These are phyloP conservation scores for Anisodus tanguticus DNA, from an alignment of 257 asterid species.

Conservation along the genomic window DNA sequence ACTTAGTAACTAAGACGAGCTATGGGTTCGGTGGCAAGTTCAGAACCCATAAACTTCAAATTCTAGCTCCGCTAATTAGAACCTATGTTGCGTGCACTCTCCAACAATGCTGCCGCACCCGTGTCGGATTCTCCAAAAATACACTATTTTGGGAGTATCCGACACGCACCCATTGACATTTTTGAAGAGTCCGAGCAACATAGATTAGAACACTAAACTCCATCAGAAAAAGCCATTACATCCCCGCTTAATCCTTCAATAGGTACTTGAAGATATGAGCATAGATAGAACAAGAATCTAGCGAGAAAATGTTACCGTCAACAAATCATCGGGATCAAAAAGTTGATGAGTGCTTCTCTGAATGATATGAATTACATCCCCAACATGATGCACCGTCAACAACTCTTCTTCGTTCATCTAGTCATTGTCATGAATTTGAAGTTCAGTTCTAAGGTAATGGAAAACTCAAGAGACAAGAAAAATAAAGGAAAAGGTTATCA, in stretches of 20 bases:
- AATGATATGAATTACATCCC: slow-evolving; percentile 86
- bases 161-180: too few relatives aligned
- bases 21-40: neutral
- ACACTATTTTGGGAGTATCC: too few relatives aligned
- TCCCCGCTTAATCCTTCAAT: neutral
- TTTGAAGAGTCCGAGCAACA: too few relatives aligned
- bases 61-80: neutral
- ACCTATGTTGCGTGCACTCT: too few relatives aligned
- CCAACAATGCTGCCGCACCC: too few relatives aligned
- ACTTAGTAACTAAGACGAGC: neutral
- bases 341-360: slow-evolving; percentile 86
- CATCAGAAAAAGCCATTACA: neutral
- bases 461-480: slow-evolving; percentile 3
- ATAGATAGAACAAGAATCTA: neutral
- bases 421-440: slow-evolving; percentile 28
- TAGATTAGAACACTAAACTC: neutral
- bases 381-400: slow-evolving; percentile 78
- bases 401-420: slow-evolving; percentile 92
- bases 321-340: slow-evolving; percentile 89
- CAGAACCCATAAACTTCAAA: neutral
- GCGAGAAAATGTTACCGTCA: slow-evolving; percentile 57
- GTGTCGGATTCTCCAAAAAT: too few relatives aligned
- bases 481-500: neutral
- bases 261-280: neutral
- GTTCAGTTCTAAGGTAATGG: slow-evolving; percentile 20